Percentiles rank a stretch among this genome's conserved stretches.
phyloP scores from a whole-genome alignment of 352 stramenopile species.

The Vaucheria bursata region DNA sequence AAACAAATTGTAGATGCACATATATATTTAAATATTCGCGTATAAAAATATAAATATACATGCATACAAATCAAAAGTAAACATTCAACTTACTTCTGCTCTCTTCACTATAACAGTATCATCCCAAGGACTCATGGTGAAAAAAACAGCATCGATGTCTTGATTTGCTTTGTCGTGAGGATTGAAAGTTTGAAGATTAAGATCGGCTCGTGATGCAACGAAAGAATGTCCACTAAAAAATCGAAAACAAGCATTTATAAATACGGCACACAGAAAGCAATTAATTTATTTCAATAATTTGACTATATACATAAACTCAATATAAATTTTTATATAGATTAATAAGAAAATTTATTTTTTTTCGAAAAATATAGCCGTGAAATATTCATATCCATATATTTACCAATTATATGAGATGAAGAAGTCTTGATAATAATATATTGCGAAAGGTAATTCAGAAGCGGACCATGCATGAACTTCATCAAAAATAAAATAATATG shows the following conservation, averaged over 20 bases:
- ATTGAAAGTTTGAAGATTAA: not conserved
- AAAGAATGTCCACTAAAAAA: not conserved
- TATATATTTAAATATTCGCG: too few relatives aligned
- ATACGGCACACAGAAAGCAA: not conserved
- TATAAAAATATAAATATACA: not conserved
- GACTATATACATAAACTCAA: not conserved
- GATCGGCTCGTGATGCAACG: not conserved
- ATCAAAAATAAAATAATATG: too few relatives aligned
- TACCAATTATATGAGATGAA: too few relatives aligned
- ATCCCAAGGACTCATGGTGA: slow-evolving; percentile 9
- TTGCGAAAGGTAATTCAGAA: too few relatives aligned
- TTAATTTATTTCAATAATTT: not conserved
- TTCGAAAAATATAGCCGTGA: not conserved
- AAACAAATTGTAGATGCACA: too few relatives aligned
- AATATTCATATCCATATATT: too few relatives aligned
- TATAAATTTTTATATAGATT: not conserved
- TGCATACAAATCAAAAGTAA: not conserved
- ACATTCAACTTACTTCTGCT: not conserved
- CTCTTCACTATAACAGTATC: not conserved
- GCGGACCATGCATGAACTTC: too few relatives aligned
- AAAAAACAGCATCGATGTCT: not conserved
- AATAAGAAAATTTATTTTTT: not conserved
- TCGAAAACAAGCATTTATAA: not conserved
- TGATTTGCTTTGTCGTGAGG: not conserved
- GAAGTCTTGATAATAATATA: too few relatives aligned